Evolutionary conservation across 73 alveolate species (phyloP).

Genomic region (Durusdinium trenchii): DNA sequence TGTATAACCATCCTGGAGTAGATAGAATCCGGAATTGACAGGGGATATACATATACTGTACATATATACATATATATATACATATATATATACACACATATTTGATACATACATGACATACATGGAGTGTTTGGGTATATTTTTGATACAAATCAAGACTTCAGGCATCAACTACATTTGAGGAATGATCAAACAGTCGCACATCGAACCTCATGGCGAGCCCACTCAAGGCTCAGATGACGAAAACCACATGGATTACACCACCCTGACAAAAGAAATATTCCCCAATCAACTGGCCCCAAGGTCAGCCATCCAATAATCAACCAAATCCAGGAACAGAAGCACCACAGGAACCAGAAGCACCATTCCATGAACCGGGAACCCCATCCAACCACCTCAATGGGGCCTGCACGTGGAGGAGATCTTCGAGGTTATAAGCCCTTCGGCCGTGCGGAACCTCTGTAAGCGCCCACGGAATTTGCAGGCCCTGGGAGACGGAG

Average conservation of each 20-base stretch:
- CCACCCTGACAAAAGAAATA: no score
- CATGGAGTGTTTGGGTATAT: background rate
- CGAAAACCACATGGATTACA: no score
- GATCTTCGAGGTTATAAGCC: slow-evolving; percentile 90
- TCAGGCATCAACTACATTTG: no score
- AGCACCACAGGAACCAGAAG: background rate
- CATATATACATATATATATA: background rate
- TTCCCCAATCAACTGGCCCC: no score
- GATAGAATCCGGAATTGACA: no score
- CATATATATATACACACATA: background rate
- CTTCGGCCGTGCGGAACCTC: slow-evolving; percentile 57
- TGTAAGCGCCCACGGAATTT: slow-evolving; percentile 53
- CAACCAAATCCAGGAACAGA: background rate
- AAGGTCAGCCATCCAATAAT: no score
- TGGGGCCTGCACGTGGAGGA: background rate
- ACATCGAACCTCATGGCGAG: no score
- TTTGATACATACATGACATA: background rate
- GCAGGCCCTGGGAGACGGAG: background rate
- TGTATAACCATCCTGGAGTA: no score
- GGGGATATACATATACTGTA: background rate
- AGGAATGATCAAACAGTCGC: no score
- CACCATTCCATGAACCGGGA: background rate
- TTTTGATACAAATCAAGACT: background rate
- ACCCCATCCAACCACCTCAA: background rate
- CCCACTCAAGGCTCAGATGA: no score